Conservation (phyloP, 139 green algal species). For the Protoeuglena noctilucae region DNA sequence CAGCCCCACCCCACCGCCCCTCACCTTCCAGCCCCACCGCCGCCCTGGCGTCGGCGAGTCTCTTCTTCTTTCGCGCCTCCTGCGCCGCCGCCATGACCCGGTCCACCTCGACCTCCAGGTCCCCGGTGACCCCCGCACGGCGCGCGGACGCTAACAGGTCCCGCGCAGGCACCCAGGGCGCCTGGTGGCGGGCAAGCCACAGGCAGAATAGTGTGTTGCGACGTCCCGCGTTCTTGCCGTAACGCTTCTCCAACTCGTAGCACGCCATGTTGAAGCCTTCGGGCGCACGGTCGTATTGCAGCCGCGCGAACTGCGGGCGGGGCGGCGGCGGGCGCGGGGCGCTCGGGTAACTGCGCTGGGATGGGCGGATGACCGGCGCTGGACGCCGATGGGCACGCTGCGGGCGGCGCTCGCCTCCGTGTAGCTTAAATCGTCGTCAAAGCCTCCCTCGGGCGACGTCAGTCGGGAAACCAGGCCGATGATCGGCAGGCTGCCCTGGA, state of each 20-base stretch:
- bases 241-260: constrained; percentile 29
- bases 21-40: no score
- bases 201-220: background rate
- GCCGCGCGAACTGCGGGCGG: constrained; percentile 52
- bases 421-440: constrained; percentile 44
- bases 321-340: constrained; percentile 13
- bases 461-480: constrained; percentile 52
- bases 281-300: constrained; percentile 26
- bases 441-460: constrained; percentile 38
- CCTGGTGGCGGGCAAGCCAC: background rate
- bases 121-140: constrained; percentile 46
- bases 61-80: no score
- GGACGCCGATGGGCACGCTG: no score
- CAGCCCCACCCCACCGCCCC: no score
- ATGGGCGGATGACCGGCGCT: background rate
- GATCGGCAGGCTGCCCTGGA: constrained; percentile 47
- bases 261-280: constrained; percentile 23
- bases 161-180: constrained; percentile 1
- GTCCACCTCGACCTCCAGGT: no score
- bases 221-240: constrained; percentile 26
- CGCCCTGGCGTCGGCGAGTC: no score
- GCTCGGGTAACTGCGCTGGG: background rate
- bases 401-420: no score
- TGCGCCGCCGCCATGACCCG: no score
- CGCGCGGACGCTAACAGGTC: constrained; percentile 9